Evolutionary conservation across 2,329 filamentous ascomycete genomes (phyloP), one percentile per base, ranked within the genome.

Genomic region (Colletotrichum neosansevieriae): DNA sequence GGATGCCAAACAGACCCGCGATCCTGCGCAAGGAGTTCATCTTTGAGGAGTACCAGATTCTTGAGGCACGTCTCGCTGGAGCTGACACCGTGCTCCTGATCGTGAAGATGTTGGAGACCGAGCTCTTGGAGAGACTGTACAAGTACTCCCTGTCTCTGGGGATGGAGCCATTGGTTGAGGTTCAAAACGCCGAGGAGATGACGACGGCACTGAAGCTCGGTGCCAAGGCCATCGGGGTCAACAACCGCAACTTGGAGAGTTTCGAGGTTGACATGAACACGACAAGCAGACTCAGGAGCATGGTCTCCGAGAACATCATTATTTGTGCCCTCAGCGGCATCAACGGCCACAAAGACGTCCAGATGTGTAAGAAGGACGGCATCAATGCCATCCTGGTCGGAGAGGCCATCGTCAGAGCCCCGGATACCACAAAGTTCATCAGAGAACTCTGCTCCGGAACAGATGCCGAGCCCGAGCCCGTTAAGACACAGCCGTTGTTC

Each of bases 131-230:
- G 67, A 86, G 88, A 50, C 84, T 99, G 11, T 99, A 98, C 83
- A 86, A 90, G 65, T 99, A 98, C 82, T 98, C 94, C 1, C 85
- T 90, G 49, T 94, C 91, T 2, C 85, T 99, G 2, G 95, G 94
- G 17, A 99, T 99, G 96, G 97, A 99, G 81, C 96, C 96, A 38
- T 82, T 99, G 34, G 96, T 99, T 2, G 96, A 99, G 79, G 96
- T 99, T 32, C 97, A 99, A 76, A 99, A 92, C 47, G 89, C 91
- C 0, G 93, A 96, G 57, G 96, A 99, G 80, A 99, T 98, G 93
- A 86, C 91, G 44, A 90, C 90, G 64, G 96, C 97, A 7, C 89
- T 98, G 51, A 88, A 92, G 64, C 86, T 99, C 21, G 96, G 95
- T 11, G 88, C 96, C 21, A 92, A 94, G 79, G 95, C 94, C 42